A percentile compares a stretch with the other conserved stretches of the same genome.
phyloP scores from a whole-genome alignment of 2,329 filamentous ascomycete genomes.

The Fusarium abutilonis region DNA sequence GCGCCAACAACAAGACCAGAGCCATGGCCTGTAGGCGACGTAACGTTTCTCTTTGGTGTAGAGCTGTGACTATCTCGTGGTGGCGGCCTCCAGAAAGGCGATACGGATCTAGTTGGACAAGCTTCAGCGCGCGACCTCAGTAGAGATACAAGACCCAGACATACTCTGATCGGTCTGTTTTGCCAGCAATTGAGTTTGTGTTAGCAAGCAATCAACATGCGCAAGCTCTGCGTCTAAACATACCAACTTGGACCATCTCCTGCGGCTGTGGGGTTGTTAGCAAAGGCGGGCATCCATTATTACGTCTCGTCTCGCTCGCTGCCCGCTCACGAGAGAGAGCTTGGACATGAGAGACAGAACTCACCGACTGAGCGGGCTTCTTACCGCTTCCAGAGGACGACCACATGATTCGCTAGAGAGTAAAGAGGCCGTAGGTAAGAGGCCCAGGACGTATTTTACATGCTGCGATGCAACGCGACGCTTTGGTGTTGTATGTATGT shows the following conservation, averaged over 20 bases:
- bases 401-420: conserved; percentile 63
- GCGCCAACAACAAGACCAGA: conserved; percentile 86
- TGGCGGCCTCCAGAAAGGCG: conserved; percentile 85
- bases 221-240: conserved; percentile 43
- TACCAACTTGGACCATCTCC: conserved; percentile 99
- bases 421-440: conserved; percentile 41
- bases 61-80: conserved; percentile 56
- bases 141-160: conserved; percentile 39
- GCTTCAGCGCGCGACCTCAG: conserved; percentile 43
- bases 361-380: conserved; percentile 77
- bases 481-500: conserved; percentile 37
- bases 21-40: conserved; percentile 60
- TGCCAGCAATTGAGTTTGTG: conserved; percentile 35
- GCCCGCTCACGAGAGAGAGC: conserved; percentile 18
- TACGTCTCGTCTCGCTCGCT: conserved; percentile 21
- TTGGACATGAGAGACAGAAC: conserved; percentile 43
- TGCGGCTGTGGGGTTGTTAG: conserved; percentile 61
- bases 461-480: conserved; percentile 45
- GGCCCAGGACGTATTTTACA: conserved; percentile 44
- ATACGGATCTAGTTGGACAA: conserved; percentile 70
- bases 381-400: conserved; percentile 72
- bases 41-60: conserved; percentile 61
- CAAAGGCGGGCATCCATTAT: conserved; percentile 41
- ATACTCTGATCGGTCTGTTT: conserved; percentile 70
- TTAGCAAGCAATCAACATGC: conserved; percentile 39